Evolutionary conservation across 2,329 filamentous ascomycete genomes (phyloP).

Genomic region (Thielaviopsis populi): DNA sequence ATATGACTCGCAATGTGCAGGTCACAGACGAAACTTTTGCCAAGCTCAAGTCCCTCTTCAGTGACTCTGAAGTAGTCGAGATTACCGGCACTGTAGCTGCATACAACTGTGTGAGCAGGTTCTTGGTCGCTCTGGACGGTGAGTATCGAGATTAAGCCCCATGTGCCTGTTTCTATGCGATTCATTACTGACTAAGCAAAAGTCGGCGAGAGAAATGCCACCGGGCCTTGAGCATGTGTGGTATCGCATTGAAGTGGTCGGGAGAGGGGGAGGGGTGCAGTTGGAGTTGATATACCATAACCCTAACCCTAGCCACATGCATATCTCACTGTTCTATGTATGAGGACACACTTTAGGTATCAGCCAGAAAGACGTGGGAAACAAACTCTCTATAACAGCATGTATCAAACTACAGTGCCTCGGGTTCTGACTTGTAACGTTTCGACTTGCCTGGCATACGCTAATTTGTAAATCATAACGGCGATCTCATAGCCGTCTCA

Average conservation of each 20-base stretch:
- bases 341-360: too few relatives aligned
- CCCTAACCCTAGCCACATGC: background rate
- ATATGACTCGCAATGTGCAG: slow-evolving; percentile 62
- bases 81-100: slow-evolving; percentile 61
- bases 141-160: slow-evolving; percentile 24
- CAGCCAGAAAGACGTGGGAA: background rate
- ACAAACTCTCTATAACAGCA: background rate
- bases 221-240: slow-evolving; percentile 29
- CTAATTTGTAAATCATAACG: background rate
- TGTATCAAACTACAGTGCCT: background rate
- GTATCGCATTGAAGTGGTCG: slow-evolving; percentile 20
- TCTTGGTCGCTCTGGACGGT: slow-evolving; percentile 69
- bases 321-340: too few relatives aligned
- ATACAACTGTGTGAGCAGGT: slow-evolving; percentile 76
- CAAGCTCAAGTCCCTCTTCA: slow-evolving; percentile 44
- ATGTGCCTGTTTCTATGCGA: background rate
- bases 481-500: slow-evolving; percentile 36
- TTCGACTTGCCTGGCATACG: background rate
- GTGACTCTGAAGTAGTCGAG: slow-evolving; percentile 62
- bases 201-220: slow-evolving; percentile 44
- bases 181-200: slow-evolving; percentile 20
- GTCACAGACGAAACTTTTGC: slow-evolving; percentile 56
- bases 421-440: background rate
- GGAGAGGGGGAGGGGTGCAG: too few relatives aligned
- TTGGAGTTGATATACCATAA: background rate